These are phyloP conservation scores for Eucalyptus leucophloia DNA, from an alignment of 345 rosid species.

Conservation along the genomic window DNA sequence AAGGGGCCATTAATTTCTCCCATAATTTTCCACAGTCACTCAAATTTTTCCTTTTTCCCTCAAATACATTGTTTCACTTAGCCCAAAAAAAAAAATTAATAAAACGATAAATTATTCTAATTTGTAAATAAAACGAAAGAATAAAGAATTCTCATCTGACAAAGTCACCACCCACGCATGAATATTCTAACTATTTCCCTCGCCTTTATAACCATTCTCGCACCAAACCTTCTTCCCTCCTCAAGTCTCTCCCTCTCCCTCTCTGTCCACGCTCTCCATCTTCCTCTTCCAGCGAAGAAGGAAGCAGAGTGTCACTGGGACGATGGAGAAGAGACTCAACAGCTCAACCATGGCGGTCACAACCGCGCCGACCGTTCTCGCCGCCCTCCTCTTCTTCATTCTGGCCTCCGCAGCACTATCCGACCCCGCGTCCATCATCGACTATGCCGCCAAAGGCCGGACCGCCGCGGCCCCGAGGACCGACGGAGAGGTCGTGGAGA, in stretches of 20 bases:
- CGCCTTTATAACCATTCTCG: neutral
- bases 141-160: neutral
- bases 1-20: neutral
- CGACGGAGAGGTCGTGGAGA: conserved; percentile 18
- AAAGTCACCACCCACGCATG: neutral
- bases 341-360: neutral
- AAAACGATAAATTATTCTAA: neutral
- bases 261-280: neutral
- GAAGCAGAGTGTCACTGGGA: neutral
- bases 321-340: neutral
- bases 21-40: neutral
- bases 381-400: neutral
- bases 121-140: neutral
- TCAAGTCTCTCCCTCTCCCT: neutral
- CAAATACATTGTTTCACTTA: neutral
- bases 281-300: neutral
- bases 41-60: accelerated
- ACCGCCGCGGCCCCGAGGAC: conserved; percentile 1
- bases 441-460: neutral
- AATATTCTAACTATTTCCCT: neutral
- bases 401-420: neutral
- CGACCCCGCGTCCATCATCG: neutral
- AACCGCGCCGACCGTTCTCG: neutral
- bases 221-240: neutral
- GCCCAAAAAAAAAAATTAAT: neutral